phyloP scores from a whole-genome alignment of 495 filamentous ascomycete genomes.

The Talaromyces wortmannii region DNA sequence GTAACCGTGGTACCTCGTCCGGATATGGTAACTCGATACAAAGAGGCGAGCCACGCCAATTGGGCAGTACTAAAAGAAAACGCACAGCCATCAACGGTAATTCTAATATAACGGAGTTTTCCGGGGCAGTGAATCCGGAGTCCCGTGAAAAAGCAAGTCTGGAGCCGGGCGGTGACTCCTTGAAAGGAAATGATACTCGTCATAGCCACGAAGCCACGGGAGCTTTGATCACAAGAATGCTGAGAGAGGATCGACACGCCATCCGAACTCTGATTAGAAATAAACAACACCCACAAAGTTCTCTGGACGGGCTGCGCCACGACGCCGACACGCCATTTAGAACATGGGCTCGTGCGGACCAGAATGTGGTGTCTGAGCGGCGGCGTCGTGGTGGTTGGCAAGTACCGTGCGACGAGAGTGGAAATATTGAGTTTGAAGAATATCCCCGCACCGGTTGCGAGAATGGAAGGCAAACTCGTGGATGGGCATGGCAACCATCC shows the following conservation, averaged over 20 bases:
- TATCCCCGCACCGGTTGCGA: not conserved
- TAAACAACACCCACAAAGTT: not conserved
- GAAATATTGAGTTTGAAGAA: not conserved
- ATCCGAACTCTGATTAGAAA: not conserved
- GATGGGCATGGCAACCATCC: too few relatives aligned
- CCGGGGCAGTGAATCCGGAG: not conserved
- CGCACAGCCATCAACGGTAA: too few relatives aligned
- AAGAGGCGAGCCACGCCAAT: too few relatives aligned
- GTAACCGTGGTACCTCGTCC: too few relatives aligned
- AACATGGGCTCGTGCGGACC: conserved; percentile 30
- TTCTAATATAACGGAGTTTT: too few relatives aligned
- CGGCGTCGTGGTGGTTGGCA: conserved; percentile 18
- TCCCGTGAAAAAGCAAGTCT: conserved; percentile 34
- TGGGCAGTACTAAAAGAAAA: too few relatives aligned
- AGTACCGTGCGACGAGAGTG: not conserved
- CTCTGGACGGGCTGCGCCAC: conserved; percentile 21
- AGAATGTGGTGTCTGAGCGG: conserved; percentile 22
- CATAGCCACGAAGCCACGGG: not conserved
- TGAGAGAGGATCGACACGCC: not conserved
- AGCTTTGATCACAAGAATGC: not conserved
- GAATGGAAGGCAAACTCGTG: not conserved
- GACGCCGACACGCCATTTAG: conserved; percentile 35
- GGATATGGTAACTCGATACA: too few relatives aligned
- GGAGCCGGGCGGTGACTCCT: conserved; percentile 21
- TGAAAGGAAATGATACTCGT: not conserved